phyloP scores from a whole-genome alignment of 163 green algal species.

The Trebouxia gelatinosa region DNA sequence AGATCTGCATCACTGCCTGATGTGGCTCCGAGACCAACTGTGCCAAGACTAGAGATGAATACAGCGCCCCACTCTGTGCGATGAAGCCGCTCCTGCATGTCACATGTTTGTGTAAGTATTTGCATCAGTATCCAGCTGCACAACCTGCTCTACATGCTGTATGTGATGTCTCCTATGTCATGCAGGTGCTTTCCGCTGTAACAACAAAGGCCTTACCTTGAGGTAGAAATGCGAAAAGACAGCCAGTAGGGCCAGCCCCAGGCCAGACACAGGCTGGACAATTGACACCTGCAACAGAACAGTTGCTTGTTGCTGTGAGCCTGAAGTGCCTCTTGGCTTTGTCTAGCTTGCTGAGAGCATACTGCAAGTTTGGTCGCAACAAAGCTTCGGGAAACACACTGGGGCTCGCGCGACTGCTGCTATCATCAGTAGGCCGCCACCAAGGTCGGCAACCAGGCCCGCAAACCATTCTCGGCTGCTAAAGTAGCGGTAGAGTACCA shows the following conservation, averaged over 20 bases:
- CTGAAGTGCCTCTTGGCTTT: too few species aligned
- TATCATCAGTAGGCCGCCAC: slow-evolving; percentile 64
- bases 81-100: slow-evolving; percentile 56
- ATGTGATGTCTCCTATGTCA: not conserved
- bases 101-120: not conserved
- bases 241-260: slow-evolving; percentile 72
- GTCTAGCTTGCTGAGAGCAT: too few species aligned
- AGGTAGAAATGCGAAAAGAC: slow-evolving; percentile 77
- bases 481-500: slow-evolving; percentile 59
- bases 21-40: slow-evolving; percentile 54
- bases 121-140: not conserved
- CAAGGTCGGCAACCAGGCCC: slow-evolving; percentile 62
- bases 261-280: slow-evolving; percentile 71
- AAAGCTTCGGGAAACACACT: slow-evolving; percentile 31
- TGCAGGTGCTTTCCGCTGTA: not conserved
- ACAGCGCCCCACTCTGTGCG: slow-evolving; percentile 67
- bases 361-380: not conserved
- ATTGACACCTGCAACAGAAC: slow-evolving; percentile 66
- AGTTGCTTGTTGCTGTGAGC: too few species aligned
- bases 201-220: slow-evolving; percentile 21
- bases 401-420: slow-evolving; percentile 62
- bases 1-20: not conserved
- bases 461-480: slow-evolving; percentile 54
- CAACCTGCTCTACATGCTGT: not conserved
- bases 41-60: slow-evolving; percentile 50